Conservation (phyloP, 2,329 filamentous ascomycete species). For the Apiospora malaysiana region DNA sequence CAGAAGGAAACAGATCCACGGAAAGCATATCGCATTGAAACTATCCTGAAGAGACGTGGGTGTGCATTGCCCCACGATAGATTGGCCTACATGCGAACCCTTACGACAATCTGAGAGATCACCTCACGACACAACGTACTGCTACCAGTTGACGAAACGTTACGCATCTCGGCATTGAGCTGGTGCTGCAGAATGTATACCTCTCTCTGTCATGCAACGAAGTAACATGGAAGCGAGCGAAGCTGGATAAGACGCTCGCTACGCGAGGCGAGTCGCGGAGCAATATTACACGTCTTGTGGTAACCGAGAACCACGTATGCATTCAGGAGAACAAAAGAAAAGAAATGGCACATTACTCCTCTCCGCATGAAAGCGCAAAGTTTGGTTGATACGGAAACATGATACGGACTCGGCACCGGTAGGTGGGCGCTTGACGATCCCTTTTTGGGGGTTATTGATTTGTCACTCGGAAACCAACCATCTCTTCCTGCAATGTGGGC, state of each 20-base stretch:
- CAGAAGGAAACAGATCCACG: not conserved
- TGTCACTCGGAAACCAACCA: not conserved
- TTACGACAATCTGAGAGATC: not conserved
- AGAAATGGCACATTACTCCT: not conserved
- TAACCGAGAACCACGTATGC: not conserved
- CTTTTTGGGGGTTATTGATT: slow-evolving; percentile 2
- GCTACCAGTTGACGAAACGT: not conserved
- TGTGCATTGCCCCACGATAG: not conserved
- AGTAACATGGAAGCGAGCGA: too few relatives aligned
- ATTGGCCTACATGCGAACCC: not conserved
- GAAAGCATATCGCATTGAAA: not conserved
- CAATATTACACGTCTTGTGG: not conserved
- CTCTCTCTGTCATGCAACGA: not conserved
- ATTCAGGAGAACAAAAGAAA: not conserved
- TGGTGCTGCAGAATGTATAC: not conserved
- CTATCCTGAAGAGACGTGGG: not conserved
- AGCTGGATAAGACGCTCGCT: slow-evolving; percentile 4
- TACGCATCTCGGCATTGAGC: not conserved
- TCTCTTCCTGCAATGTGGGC: not conserved
- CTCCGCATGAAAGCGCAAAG: not conserved
- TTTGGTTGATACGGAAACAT: slow-evolving; percentile 7
- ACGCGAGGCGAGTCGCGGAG: not conserved
- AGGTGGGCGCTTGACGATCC: not conserved
- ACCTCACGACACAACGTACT: slow-evolving; percentile 10
- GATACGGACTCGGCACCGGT: not conserved